Evolutionary conservation across 805 yeast genomes (phyloP).

Genomic region (Debaryomyces maramus): DNA sequence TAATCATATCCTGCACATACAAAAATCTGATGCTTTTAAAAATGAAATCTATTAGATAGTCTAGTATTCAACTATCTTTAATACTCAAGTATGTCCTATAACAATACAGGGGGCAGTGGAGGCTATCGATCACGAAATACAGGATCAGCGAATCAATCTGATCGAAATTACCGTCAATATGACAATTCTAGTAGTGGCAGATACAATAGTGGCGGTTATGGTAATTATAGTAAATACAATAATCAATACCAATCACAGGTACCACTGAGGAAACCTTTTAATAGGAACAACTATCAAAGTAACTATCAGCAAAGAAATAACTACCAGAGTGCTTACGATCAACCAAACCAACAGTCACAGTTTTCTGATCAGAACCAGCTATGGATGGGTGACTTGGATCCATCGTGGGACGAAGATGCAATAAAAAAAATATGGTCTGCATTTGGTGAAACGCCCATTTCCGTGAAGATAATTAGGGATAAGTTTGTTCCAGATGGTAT

Average conservation of each 20-base stretch:
- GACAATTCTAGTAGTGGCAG: background rate
- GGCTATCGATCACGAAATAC: background rate
- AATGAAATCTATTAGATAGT: too few species aligned
- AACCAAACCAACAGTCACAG: background rate
- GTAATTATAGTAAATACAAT: slow-evolving; percentile 1
- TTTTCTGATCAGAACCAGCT: slow-evolving; percentile 38
- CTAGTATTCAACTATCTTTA: too few species aligned
- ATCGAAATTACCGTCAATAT: slow-evolving; percentile 1
- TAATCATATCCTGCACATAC: too few species aligned
- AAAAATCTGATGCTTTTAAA: too few species aligned
- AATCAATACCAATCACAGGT: slow-evolving; percentile 1
- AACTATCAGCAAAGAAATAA: slow-evolving; percentile 4
- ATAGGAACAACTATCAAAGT: slow-evolving; percentile 1
- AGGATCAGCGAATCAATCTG: background rate
- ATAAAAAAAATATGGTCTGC: slow-evolving; percentile 69
- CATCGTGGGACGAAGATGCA: slow-evolving; percentile 73
- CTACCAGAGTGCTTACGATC: slow-evolving; percentile 5
- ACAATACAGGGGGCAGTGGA: slow-evolving; percentile 2
- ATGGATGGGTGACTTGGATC: slow-evolving; percentile 93
- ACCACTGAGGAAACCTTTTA: slow-evolving; percentile 8
- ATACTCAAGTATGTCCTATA: background rate
- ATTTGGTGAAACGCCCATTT: slow-evolving; percentile 59
- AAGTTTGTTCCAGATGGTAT: slow-evolving; percentile 38
- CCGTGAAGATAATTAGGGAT: slow-evolving; percentile 72
- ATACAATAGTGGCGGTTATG: background rate